Evolutionary conservation across 176 grass and related monocot genomes (phyloP).

Genomic region (Oryza coarctata): DNA sequence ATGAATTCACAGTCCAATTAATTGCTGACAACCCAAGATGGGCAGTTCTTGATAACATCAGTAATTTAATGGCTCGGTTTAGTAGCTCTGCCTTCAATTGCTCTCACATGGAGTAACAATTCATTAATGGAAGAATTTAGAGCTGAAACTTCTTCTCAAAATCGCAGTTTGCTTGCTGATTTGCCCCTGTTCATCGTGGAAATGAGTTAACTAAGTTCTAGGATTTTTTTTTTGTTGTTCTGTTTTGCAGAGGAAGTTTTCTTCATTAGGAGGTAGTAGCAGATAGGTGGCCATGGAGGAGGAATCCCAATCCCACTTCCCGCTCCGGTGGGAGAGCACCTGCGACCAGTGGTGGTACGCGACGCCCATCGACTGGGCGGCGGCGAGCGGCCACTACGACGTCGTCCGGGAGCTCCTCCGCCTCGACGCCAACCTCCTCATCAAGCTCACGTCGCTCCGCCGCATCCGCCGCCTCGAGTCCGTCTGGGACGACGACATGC

Average conservation of each 20-base stretch:
- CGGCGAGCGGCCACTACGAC: slow-evolving; percentile 85
- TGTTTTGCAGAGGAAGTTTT: neutral
- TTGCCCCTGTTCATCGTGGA: neutral
- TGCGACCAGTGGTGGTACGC: slow-evolving; percentile 99
- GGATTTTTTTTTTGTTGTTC: neutral
- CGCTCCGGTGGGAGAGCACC: slow-evolving; percentile 93
- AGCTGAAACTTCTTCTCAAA: neutral
- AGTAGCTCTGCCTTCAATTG: neutral
- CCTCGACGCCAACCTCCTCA: slow-evolving; percentile 86
- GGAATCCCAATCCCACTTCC: slow-evolving; percentile 49
- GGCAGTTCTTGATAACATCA: neutral
- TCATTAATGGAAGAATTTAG: neutral
- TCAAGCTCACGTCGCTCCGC: slow-evolving; percentile 90
- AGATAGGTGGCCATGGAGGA: neutral
- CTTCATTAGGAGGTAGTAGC: neutral
- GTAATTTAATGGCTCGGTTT: neutral
- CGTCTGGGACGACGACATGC: slow-evolving; percentile 83
- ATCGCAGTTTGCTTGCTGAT: neutral
- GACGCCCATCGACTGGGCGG: slow-evolving; percentile 86
- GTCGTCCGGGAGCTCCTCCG: slow-evolving; percentile 86
- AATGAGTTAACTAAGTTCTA: neutral
- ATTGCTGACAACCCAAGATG: neutral
- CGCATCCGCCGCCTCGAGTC: slow-evolving; percentile 88
- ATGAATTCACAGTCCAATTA: neutral
- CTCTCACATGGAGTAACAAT: neutral